phyloP scores from a whole-genome alignment of 2,329 filamentous ascomycete species.

The Fusarium tanahbumbuense region DNA sequence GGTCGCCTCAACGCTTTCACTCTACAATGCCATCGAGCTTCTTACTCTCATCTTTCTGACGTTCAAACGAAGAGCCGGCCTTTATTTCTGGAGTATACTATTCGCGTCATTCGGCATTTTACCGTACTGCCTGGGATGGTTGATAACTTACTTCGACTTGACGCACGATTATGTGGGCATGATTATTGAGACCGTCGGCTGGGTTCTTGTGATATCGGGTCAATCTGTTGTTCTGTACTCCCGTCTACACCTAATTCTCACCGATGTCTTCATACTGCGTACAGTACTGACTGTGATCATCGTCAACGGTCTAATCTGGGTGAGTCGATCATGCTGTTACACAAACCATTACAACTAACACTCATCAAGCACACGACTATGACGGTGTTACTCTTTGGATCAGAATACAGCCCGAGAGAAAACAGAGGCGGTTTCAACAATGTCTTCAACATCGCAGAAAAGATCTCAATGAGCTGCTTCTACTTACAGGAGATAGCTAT shows the following conservation, averaged over 20 bases:
- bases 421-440: slow-evolving; percentile 12
- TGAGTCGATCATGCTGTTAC: not conserved
- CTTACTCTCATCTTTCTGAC: slow-evolving; percentile 48
- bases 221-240: slow-evolving; percentile 34
- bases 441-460: slow-evolving; percentile 49
- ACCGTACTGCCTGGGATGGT: slow-evolving; percentile 57
- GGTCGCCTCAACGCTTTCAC: slow-evolving; percentile 23
- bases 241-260: slow-evolving; percentile 14
- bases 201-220: slow-evolving; percentile 21
- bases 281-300: slow-evolving; percentile 20
- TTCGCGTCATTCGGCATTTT: slow-evolving; percentile 49
- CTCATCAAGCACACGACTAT: slow-evolving; percentile 59
- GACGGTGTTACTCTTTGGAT: slow-evolving; percentile 52
- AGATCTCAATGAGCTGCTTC: slow-evolving; percentile 21
- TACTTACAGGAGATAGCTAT: slow-evolving; percentile 24
- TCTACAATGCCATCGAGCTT: slow-evolving; percentile 51
- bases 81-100: slow-evolving; percentile 56
- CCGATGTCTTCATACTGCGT: not conserved
- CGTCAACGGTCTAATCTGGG: slow-evolving; percentile 54
- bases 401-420: slow-evolving; percentile 2
- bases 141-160: slow-evolving; percentile 54
- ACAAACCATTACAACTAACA: not conserved
- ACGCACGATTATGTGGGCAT: slow-evolving; percentile 21
- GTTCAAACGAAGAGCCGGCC: slow-evolving; percentile 47
- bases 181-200: slow-evolving; percentile 33